Evolutionary conservation across 2,329 filamentous ascomycete genomes (phyloP), one percentile per base, ranked within the genome.

Genomic region (Venturia nashicola): DNA sequence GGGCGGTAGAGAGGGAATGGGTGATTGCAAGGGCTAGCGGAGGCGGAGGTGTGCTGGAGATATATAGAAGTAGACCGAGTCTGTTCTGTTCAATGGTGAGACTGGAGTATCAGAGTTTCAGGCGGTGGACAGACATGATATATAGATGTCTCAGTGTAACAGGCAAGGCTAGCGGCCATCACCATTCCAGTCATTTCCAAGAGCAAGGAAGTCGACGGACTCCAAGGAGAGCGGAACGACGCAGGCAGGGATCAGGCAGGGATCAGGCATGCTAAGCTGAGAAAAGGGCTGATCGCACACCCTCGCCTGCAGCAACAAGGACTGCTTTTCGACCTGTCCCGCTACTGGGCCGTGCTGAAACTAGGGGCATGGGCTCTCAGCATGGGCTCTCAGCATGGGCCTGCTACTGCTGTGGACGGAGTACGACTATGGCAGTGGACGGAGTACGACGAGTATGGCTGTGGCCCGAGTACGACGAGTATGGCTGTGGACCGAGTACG

Each of bases 151-250:
- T 36, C 51, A 57, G 51, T 1, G 46, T 27, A 27, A 57, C 51
- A 57, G 51, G 51, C 51, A 36, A 57, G 51, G 51, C 32, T 57
- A 57, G 51, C 51, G 51, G 51, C n/a, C 11, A 57, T 57, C 32
- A 36, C 51, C 51, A 57, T 36, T 36, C 2, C 51, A 57, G 48
- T 55, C 48, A 57, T 57, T 36, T 32, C 32, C 48, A 54, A 57
- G 51, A 2, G 27, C 51, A 57, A 36, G 51, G 51, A 57, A n/a
- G n/a, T n/a, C n/a, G n/a, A n/a, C n/a, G n/a, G n/a, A n/a, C n/a
- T n/a, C 48, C 51, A 57, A 36, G 51, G 51, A 57, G 51, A 9
- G 51, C 51, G 27, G 51, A 57, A 57, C 32, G 51, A 57, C 32
- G 27, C 27, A 34, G n/a, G 51, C 51, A 57, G 51, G 51, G 51